Evolutionary conservation across 1,139 yeast species (phyloP).

Genomic region (Pichiaceae sp.): DNA sequence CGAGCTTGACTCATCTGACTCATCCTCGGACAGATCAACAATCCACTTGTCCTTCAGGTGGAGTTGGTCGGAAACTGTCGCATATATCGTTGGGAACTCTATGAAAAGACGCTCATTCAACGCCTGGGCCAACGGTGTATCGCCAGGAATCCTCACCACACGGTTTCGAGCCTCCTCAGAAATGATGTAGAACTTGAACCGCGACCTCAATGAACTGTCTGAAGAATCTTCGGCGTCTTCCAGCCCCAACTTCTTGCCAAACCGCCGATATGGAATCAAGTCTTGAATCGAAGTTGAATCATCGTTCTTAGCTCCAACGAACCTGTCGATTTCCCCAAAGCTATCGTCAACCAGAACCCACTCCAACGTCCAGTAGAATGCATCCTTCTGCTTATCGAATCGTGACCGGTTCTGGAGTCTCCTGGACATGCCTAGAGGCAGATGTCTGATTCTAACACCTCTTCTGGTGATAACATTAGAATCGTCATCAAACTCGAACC

Average conservation of each 20-base stretch:
- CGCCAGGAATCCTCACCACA: slow-evolving; percentile 9
- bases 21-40: not conserved
- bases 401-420: slow-evolving; percentile 60
- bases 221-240: not conserved
- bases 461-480: slow-evolving; percentile 26
- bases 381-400: slow-evolving; percentile 56
- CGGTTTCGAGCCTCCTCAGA: slow-evolving; percentile 6
- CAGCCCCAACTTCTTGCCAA: slow-evolving; percentile 7
- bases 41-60: not conserved
- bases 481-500: slow-evolving; percentile 17
- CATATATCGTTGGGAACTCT: slow-evolving; percentile 68
- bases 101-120: slow-evolving; percentile 53
- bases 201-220: not conserved
- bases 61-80: slow-evolving; percentile 23
- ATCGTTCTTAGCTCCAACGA: slow-evolving; percentile 12
- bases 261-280: slow-evolving; percentile 30
- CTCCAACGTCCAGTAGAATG: slow-evolving; percentile 75
- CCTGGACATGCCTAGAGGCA: slow-evolving; percentile 77
- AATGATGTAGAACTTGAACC: slow-evolving; percentile 8
- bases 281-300: slow-evolving; percentile 30
- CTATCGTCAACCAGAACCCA: slow-evolving; percentile 39
- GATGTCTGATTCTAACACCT: slow-evolving; percentile 41
- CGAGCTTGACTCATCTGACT: not conserved
- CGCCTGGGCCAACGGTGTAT: slow-evolving; percentile 30
- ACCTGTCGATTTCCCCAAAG: slow-evolving; percentile 7